Conservation (phyloP, 495 filamentous ascomycete species). For the Penicillium odoratum region DNA sequence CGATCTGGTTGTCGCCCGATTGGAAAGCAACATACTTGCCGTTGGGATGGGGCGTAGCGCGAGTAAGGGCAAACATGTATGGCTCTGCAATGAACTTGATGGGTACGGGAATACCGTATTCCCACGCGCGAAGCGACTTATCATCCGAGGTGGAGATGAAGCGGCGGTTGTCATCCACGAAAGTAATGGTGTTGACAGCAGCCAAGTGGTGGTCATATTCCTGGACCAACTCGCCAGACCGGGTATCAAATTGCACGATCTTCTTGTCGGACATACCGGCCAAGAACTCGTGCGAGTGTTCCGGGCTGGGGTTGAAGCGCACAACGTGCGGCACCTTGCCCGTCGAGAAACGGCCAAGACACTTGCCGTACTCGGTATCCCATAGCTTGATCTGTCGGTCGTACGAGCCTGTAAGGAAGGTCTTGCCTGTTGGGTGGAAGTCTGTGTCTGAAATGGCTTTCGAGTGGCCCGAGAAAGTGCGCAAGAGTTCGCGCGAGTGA, state of each 20-base stretch:
- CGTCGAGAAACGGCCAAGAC: conserved; percentile 80
- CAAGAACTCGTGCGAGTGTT: conserved; percentile 85
- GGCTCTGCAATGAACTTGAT: conserved; percentile 92
- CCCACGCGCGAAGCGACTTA: conserved; percentile 93
- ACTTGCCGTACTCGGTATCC: conserved; percentile 94
- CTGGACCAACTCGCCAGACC: conserved; percentile 81
- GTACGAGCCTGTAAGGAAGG: conserved; percentile 89
- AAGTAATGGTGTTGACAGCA: conserved; percentile 96
- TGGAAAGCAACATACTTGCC: conserved; percentile 95
- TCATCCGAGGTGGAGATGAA: conserved; percentile 99
- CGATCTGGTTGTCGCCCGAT: conserved; percentile 89
- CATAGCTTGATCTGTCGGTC: conserved; percentile 95
- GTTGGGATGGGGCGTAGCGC: conserved; percentile 76
- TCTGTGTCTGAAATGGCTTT: conserved; percentile 89
- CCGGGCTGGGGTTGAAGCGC: conserved; percentile 79
- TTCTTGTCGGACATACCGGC: conserved; percentile 98
- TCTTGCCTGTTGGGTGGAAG: conserved; percentile 78
- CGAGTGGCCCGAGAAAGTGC: conserved; percentile 85
- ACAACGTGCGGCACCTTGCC: conserved; percentile 95
- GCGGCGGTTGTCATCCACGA: conserved; percentile 88
- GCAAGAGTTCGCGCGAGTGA: conserved; percentile 80
- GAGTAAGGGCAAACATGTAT: conserved; percentile 91
- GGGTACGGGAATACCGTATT: conserved; percentile 92
- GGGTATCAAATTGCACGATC: conserved; percentile 95
- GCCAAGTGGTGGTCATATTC: conserved; percentile 98